A percentile compares a stretch with the other conserved stretches of the same genome.
These are phyloP conservation scores for Neonectria faginata DNA, from an alignment of 2,329 filamentous ascomycete species.

Conservation along the genomic window DNA sequence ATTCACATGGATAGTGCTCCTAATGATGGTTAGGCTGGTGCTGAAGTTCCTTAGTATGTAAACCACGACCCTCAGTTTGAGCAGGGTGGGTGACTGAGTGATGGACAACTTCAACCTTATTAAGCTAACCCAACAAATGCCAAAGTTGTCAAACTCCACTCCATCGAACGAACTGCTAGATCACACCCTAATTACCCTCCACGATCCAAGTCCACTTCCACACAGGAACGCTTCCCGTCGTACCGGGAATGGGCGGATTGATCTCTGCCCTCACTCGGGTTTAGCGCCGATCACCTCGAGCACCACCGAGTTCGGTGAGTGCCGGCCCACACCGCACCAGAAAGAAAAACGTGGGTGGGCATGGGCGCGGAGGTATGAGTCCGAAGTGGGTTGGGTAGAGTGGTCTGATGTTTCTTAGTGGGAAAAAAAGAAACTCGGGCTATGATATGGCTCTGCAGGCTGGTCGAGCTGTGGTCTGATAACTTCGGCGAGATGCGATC, in stretches of 20 bases:
- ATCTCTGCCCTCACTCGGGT: not conserved
- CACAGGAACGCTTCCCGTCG: conserved; percentile 4
- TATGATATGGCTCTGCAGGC: conserved; percentile 1
- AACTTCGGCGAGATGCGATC: not conserved
- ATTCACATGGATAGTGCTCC: not conserved
- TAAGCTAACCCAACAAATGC: not conserved
- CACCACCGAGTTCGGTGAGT: not conserved
- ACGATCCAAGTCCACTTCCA: not conserved
- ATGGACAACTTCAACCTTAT: not conserved
- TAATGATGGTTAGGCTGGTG: not conserved
- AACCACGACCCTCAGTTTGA: not conserved
- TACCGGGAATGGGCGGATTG: not conserved
- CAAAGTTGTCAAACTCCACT: not conserved
- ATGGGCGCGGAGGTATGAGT: not conserved
- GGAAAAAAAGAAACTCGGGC: no score
- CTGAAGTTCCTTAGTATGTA: not conserved
- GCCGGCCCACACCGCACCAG: not conserved
- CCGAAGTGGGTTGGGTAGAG: not conserved
- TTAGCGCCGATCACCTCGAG: not conserved
- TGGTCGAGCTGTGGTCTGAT: conserved; percentile 2
- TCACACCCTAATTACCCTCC: not conserved
- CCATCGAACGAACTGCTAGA: not conserved
- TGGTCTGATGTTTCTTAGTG: not conserved
- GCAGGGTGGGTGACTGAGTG: not conserved
- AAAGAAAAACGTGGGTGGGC: not conserved